A percentile compares a stretch with the other conserved stretches of the same genome.
These are phyloP conservation scores for Scutellaria galericulata DNA, from an alignment of 257 asterid genomes.

Conservation along the genomic window DNA sequence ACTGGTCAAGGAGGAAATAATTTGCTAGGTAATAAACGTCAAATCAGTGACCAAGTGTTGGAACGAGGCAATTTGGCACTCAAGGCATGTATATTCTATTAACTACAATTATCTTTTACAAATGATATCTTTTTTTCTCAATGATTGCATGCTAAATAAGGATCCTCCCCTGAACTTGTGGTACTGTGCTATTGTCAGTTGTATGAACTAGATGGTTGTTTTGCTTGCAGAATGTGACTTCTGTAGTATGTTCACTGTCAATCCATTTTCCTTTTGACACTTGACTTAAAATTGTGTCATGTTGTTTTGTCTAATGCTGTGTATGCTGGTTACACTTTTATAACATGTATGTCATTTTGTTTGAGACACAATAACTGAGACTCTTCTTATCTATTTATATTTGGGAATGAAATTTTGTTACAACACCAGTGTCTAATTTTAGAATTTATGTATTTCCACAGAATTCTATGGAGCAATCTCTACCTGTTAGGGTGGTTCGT, in stretches of 20 bases:
- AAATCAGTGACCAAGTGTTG: constrained; percentile 69
- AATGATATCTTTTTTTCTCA: constrained; percentile 11
- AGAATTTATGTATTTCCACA: constrained; percentile 34
- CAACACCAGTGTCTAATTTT: constrained; percentile 18
- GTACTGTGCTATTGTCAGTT: constrained; percentile 27
- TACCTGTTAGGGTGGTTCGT: constrained; percentile 81
- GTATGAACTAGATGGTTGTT: constrained; percentile 10
- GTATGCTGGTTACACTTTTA: background rate
- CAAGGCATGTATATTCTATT: constrained; percentile 52
- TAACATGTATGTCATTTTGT: background rate
- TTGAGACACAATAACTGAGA: background rate
- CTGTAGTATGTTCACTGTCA: background rate
- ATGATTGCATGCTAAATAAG: background rate
- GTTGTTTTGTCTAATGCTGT: background rate
- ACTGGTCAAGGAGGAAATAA: constrained; percentile 97
- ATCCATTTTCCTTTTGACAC: background rate
- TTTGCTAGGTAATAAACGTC: constrained; percentile 75
- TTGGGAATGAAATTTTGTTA: background rate
- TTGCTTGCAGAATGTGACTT: constrained; percentile 10
- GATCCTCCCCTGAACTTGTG: constrained; percentile 5
- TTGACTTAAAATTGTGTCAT: background rate
- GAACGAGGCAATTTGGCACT: constrained; percentile 79
- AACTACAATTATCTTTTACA: constrained; percentile 11
- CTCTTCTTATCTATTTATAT: background rate
- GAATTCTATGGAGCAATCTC: constrained; percentile 69